Evolutionary conservation across 257 asterid species (phyloP).

Genomic region (Ballota nigra): DNA sequence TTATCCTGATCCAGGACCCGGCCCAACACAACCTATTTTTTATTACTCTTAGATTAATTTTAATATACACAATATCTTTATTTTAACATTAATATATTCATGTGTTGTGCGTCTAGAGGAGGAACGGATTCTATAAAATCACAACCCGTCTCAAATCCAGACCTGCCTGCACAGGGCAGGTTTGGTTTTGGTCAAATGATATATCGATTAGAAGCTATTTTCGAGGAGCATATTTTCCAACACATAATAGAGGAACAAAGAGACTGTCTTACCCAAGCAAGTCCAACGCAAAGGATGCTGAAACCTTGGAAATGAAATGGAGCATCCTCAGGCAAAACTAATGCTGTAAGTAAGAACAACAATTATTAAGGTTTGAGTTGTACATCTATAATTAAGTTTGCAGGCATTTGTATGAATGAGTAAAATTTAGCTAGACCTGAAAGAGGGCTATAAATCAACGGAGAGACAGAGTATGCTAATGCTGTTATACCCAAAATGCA

Average conservation of each 20-base stretch:
- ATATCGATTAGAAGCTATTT: no score
- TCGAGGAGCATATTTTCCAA: no score
- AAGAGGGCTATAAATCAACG: constrained; percentile 69
- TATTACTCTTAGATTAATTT: no score
- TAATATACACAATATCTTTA: no score
- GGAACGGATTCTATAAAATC: no score
- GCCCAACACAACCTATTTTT: background rate
- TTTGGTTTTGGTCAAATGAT: no score
- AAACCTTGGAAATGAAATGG: constrained; percentile 87
- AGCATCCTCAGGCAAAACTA: constrained; percentile 58
- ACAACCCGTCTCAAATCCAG: no score
- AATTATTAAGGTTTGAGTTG: background rate
- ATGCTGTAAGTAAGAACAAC: constrained; percentile 41
- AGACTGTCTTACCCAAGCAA: constrained; percentile 56
- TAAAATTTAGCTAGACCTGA: constrained; percentile 41
- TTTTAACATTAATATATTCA: no score
- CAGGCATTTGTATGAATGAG: background rate
- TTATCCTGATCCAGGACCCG: no score
- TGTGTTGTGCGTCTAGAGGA: no score
- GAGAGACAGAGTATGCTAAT: constrained; percentile 62
- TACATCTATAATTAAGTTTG: background rate
- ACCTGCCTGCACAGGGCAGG: no score
- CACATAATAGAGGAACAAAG: background rate
- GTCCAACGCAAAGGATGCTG: constrained; percentile 68
- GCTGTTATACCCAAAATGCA: constrained; percentile 68